Evolutionary conservation across 1,139 yeast species (phyloP), one percentile per base, ranked within the genome.

Genomic region (Pichiaceae sp.): DNA sequence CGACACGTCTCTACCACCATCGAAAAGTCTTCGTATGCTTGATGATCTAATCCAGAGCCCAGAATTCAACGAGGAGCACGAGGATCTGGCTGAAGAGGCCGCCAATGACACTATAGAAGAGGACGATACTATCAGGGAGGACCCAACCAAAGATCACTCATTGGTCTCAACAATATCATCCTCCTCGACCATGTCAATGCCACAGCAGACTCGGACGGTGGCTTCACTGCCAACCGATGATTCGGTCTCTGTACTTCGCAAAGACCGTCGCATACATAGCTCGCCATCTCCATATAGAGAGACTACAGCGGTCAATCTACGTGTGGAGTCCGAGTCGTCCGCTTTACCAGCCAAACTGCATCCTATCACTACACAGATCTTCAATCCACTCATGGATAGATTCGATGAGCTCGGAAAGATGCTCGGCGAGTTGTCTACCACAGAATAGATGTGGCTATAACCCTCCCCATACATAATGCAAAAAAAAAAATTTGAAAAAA

Each of bases 361-460:
- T 45, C 71, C 73, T 2, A 54, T 59, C n/a, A 63, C 70, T 4
- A 62, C 62, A 20, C 61, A 60, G 26, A 58, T 73, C 42, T 75
- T 73, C 53, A 57, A 64, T 45, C 76, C 77, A 2, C 57, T 75
- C 6, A 57, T 74, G 36, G 58, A 58, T 14, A 68, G 65, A 46
- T 64, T 75, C 46, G 74, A 72, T 40, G 62, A 59, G 36, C 55
- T 75, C 29, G 56, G 55, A 33, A 38, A 46, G 28, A 37, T 56
- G 45, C 53, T 75, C 33, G 47, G 42, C 32, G 54, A 50, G 17
- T 29, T 33, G 16, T 19, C 29, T 9, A 30, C 24, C 24, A 21
- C 7, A 7, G 7, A 11, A 21, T 21, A 21, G 7, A 21, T 7
- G 11, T 21, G 11, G 11, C 11, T 11, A 7, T 7, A 7, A 21